Base-by-base conservation (phyloP, 1,284 basidiomycete species). In the Puccinia polysora region DNA sequence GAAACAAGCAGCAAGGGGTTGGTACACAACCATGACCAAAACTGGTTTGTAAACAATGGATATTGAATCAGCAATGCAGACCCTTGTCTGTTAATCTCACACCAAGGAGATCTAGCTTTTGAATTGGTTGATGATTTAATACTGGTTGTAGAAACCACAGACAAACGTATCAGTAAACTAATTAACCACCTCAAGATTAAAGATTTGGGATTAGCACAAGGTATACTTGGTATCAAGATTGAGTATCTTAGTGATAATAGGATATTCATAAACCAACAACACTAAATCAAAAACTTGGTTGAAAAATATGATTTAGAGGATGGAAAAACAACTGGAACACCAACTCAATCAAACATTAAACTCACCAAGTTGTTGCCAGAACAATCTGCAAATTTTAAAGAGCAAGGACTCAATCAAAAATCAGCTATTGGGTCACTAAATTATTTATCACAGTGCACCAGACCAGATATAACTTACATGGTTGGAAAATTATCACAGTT, bases 231-330 rank as follows among this genome's bases (percentile, higher is more conserved):
- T 2, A 59, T 59, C 15, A 30, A 38, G 34, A 38, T 59, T 34
- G 34, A n/a, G 8, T 30, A n/a, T 30, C 18, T n/a, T 30, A n/a
- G 15, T n/a, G 15, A 25, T n/a, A 32, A 15, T 2, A 59, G 15
- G n/a, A 59, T 59, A 3, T 32, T 32, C 15, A 12, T 59, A 2
- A 30, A 3, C 34, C 56, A 59, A 59, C n/a, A n/a, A 30, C 25
- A 59, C 4, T 30, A 59, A 3, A 34, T 58, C 5, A 34, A 58
- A 58, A 28, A 58, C 15, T 34, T 58, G 32, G 15, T 58, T 43
- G 40, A 59, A 59, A 23, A n/a, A 34, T 59, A 38, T 59, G 56
- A 18, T 34, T 30, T 59, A 32, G 34, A 59, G n/a, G 56, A 59
- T 59, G 30, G 56, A n/a, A 59, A 59, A 59, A 23, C 25, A 3